Percentiles rank a stretch among this genome's conserved stretches.
These are phyloP conservation scores for Vigna nakashimae DNA, from an alignment of 306 rosid genomes.

Conservation along the genomic window DNA sequence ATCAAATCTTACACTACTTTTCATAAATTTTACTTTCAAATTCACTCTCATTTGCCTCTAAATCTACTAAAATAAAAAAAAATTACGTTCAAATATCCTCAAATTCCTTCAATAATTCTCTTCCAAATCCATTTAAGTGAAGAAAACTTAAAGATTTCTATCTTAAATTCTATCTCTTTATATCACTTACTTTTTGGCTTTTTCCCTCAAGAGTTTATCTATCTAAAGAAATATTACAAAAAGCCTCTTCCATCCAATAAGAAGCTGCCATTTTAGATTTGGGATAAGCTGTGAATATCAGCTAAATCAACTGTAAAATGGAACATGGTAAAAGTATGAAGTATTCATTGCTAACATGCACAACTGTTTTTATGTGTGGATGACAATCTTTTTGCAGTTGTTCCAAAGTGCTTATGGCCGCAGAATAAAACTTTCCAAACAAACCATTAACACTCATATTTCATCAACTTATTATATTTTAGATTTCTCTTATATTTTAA, in stretches of 20 bases:
- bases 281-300: conserved; percentile 1
- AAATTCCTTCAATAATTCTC: no score
- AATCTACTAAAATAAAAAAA: no score
- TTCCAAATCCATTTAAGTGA: no score
- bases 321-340: not conserved
- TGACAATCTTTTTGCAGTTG: conserved; percentile 3
- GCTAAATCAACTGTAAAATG: conserved; percentile 17
- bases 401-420: not conserved
- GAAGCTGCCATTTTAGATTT: conserved; percentile 24
- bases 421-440: not conserved
- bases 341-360: not conserved
- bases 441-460: no score
- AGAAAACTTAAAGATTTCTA: no score
- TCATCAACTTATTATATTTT: no score
- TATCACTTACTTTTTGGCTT: not conserved
- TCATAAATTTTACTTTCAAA: no score
- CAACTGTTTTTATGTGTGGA: not conserved
- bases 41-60: no score
- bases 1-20: no score
- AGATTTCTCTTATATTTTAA: no score
- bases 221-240: conserved; percentile 19
- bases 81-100: no score
- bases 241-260: conserved; percentile 23
- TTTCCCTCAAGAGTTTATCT: not conserved
- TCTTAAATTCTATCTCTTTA: not conserved